Evolutionary conservation across 192 early-diverging fungal genomes (phyloP), one percentile per base, ranked within the genome.

Genomic region (Rhizophlyctis rosea): DNA sequence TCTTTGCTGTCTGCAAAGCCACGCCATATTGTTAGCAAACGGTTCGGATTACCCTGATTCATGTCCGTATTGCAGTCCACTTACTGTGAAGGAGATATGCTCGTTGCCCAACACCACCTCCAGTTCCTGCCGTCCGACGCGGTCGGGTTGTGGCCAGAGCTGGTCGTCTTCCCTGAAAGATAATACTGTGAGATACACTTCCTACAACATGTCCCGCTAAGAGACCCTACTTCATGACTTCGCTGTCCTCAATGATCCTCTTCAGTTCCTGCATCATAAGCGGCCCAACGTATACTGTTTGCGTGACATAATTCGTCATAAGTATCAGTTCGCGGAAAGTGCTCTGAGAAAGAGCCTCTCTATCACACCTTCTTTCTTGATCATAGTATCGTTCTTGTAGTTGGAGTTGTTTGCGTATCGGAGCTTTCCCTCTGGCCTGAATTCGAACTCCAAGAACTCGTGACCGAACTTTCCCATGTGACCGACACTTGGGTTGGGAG

Each of bases 391-490:
- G 63, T 95, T 92, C 65, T 95, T 88, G 78, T 99, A 99, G 70
- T 95, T 95, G 25, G 94, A 95, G 80, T 95, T 91, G 81, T 99
- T 99, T 51, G 94, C 91, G 75, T 99, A 99, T 55, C 92, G 85
- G 51, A 95, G 91, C 36, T 84, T 81, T 44, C 94, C 94, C 48
- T 92, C 87, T 7, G 83, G 79, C 61, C 87, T 76, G 57, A 98
- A 87, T 76, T 99, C 96, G 69, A 98, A 99, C 71, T 96, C 93
- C 34, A 99, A 84, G 74, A 98, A 99, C 85, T 99, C 96, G 78
- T 99, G 95, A 30, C 96, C 96, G 78, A 93, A 96, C 61, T 92
- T 84, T 32, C 96, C 96, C 60, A 84, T 85, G 69, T 98, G 94
- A 4, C 96, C 95, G 18, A 90, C 85, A 63, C 89, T 90, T 39